A percentile compares a stretch with the other conserved stretches of the same genome.
Evolutionary conservation across 805 yeast species (phyloP).

Genomic region (Candida railenensis): DNA sequence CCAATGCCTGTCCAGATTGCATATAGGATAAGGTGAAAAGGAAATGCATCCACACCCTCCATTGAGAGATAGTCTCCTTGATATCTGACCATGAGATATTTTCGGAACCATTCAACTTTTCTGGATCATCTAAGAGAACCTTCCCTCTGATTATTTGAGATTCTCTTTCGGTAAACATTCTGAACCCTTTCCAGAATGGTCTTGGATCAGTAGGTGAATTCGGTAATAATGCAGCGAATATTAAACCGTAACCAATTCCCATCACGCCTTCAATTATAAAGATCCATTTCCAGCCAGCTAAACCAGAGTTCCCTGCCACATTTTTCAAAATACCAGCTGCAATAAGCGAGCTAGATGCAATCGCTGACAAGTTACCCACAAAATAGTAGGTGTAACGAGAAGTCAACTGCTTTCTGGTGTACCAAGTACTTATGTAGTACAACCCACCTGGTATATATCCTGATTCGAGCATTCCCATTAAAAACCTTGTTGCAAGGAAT

Average conservation of each 20-base stretch:
- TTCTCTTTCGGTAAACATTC: constrained; percentile 9
- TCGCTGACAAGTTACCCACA: constrained; percentile 3
- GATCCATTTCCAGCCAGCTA: constrained; percentile 10
- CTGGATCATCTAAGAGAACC: constrained; percentile 14
- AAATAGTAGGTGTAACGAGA: constrained; percentile 5
- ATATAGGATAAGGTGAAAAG: constrained; percentile 6
- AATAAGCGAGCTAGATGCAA: constrained; percentile 5
- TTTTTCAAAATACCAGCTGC: constrained; percentile 7
- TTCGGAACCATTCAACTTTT: constrained; percentile 7
- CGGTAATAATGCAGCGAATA: constrained; percentile 6
- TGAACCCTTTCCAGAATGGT: constrained; percentile 5
- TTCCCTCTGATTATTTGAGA: constrained; percentile 9
- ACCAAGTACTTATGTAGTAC: constrained; percentile 42
- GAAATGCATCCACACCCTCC: constrained; percentile 10
- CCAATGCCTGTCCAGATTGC: constrained; percentile 9
- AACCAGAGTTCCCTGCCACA: constrained; percentile 4
- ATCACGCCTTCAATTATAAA: constrained; percentile 8
- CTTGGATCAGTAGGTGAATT: constrained; percentile 4
- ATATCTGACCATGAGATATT: constrained; percentile 6
- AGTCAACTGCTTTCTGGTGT: constrained; percentile 18
- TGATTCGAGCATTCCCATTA: constrained; percentile 46
- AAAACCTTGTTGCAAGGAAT: constrained; percentile 24
- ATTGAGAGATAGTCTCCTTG: constrained; percentile 6
- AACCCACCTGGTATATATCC: constrained; percentile 41
- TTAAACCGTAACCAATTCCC: constrained; percentile 3